phyloP scores from a whole-genome alignment of 2,329 filamentous ascomycete species.

The Lachnellula occidentalis region DNA sequence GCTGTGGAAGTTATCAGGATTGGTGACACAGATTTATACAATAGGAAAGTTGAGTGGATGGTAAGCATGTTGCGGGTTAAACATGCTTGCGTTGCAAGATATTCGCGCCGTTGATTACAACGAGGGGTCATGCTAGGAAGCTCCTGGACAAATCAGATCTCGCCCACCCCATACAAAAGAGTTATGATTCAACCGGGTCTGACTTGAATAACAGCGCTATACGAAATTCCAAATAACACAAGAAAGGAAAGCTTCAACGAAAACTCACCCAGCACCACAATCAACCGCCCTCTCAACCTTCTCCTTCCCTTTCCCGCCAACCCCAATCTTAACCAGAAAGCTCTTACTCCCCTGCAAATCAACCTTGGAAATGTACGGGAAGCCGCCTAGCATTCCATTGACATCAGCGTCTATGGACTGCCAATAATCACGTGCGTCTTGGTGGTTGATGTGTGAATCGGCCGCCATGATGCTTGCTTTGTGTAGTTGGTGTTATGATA shows the following conservation, averaged over 20 bases:
- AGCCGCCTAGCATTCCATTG: constrained; percentile 78
- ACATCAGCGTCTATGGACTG: constrained; percentile 45
- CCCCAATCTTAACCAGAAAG: constrained; percentile 62
- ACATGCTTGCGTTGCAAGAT: neutral
- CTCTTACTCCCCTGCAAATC: constrained; percentile 66
- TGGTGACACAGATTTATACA: neutral
- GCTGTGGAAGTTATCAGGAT: constrained; percentile 35
- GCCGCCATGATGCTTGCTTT: neutral
- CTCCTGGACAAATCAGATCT: neutral
- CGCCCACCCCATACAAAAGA: too few species aligned
- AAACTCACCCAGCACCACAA: constrained; percentile 35
- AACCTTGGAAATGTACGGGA: constrained; percentile 59
- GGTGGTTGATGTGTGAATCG: constrained; percentile 28
- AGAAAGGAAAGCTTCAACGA: neutral
- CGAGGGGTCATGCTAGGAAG: neutral
- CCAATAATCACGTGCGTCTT: constrained; percentile 41
- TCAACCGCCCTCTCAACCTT: constrained; percentile 33
- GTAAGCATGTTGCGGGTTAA: neutral
- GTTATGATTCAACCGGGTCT: neutral
- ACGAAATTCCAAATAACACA: neutral
- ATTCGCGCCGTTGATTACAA: neutral
- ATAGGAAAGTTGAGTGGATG: neutral
- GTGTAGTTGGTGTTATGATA: neutral
- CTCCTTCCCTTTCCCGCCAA: constrained; percentile 29
- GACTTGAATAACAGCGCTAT: neutral